Evolutionary conservation across 2,329 filamentous ascomycete species (phyloP), one percentile per base, ranked within the genome.

Genomic region (Ceratocystis albifundus): DNA sequence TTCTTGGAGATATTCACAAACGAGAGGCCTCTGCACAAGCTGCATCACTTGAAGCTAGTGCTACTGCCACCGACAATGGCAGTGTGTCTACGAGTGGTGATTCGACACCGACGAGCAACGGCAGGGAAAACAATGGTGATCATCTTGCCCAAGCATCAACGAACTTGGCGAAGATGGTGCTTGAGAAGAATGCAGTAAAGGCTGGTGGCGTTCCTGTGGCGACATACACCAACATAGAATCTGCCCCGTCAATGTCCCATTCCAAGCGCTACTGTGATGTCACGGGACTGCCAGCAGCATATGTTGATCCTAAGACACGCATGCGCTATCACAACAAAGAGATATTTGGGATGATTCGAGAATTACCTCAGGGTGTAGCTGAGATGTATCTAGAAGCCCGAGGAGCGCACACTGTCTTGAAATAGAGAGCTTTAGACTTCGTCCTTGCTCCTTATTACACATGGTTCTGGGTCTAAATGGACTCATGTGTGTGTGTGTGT

Each of bases 201-300:
- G 44, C 17, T 8, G 67, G 28, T 7, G 32, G 55, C 30, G 25
- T 55, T 10, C 64, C 57, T 8, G 75, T 74, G 46, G 66, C 69
- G 22, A 96, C 94, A 0, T 99, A 97, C 75, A 96, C 90, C 5
- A 97, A 96, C 74, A 95, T 99, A 69, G 94, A 97, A 75, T 91
- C 90, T 61, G 93, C 94, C 2, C 94, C 94, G 48, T 94, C 89
- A 67, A 79, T 97, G 71, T 88, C 88, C 63, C 88, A 90, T 70
- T 84, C 89, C 73, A 91, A 87, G 76, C 89, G 88, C 72, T 99
- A 97, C 76, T 99, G 94, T 79, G 95, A 99, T 75, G 84, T 99
- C 71, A 99, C 94, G 0, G 95, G 94, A 1, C 78, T 99, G 70
- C 85, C 90, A n/a, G 90, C 91, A 36, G 88, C 88, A 4, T 99